Evolutionary conservation across 352 stramenopile genomes (phyloP), one percentile per base, ranked within the genome.

Genomic region (Phytophthora gonapodyides): DNA sequence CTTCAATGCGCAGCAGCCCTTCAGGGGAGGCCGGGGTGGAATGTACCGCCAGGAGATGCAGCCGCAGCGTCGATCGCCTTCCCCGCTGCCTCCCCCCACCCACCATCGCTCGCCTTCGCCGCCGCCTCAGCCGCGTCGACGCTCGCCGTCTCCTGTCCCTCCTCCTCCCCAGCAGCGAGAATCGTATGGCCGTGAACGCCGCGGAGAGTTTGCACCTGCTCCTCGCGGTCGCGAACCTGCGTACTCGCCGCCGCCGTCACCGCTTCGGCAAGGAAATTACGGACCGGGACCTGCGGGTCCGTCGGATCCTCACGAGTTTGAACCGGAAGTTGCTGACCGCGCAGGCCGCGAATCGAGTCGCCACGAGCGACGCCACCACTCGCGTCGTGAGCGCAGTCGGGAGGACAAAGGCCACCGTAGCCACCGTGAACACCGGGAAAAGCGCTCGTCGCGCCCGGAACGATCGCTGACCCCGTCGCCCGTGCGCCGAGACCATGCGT

Each of bases 381-480:
- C 61, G 16, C 45, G 53, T 7, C 57, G 46, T 19, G 69, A 67
- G 6, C 57, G 34, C 43, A 77, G 64, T 45, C 60, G 59, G n/a
- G 68, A 83, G 19, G 74, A 77, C 7, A 84, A 80, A 38, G 47
- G 56, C 17, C 62, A 69, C 43, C 65, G 60, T 16, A 68, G 56
- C 24, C 71, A 80, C 24, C 61, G 61, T 53, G 67, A 76, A 2
- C 51, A 38, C 21, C 65, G 61, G 11, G 57, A 75, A 12, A 80
- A 73, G 33, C 71, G 65, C 46, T 64, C 45, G 13, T 69, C 67
- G 45, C 68, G 63, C 43, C 16, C 37, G 16, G 60, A 73, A 15
- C 70, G 61, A 7, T 81, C 75, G 19, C 41, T 72, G 37, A 78
- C 76, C 5, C 75, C 75, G 35, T 86, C 76, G 13, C 75, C 76